These are phyloP conservation scores for Penicillium dipodomyicola DNA, from an alignment of 495 filamentous ascomycete species.

Conservation along the genomic window DNA sequence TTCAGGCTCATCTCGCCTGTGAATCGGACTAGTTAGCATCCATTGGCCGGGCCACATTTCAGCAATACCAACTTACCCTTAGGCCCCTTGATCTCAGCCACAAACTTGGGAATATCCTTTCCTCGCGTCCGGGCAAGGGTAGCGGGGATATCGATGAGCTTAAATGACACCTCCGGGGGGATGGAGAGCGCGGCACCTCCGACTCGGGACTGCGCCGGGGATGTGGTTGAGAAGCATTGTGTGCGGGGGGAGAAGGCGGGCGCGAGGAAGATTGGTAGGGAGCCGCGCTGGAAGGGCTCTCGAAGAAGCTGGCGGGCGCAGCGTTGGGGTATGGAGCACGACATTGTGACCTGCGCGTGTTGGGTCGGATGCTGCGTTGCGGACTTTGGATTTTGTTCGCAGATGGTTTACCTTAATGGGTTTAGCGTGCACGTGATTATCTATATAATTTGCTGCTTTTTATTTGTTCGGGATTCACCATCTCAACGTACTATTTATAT, in stretches of 20 bases:
- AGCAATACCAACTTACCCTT: conserved; percentile 52
- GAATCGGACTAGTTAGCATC: conserved; percentile 8
- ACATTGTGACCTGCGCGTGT: conserved; percentile 32
- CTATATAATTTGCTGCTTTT: background rate
- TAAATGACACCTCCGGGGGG: conserved; percentile 76
- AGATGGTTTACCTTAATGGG: conserved; percentile 23
- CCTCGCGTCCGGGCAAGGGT: conserved; percentile 48
- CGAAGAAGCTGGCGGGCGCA: conserved; percentile 44
- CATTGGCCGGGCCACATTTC: background rate
- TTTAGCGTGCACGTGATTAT: conserved; percentile 38
- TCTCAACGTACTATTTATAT: background rate
- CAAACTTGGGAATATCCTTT: conserved; percentile 54
- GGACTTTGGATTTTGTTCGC: conserved; percentile 39
- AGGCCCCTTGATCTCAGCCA: conserved; percentile 69
- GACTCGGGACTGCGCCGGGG: conserved; percentile 70
- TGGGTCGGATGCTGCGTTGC: conserved; percentile 28
- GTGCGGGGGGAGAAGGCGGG: conserved; percentile 62
- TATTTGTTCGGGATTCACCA: background rate
- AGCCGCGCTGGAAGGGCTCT: conserved; percentile 31
- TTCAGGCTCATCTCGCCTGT: conserved; percentile 67
- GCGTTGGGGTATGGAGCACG: conserved; percentile 37
- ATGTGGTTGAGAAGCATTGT: conserved; percentile 70
- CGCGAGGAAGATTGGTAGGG: conserved; percentile 68
- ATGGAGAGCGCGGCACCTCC: conserved; percentile 78
- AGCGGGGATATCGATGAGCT: conserved; percentile 57